Base-by-base conservation (phyloP, 2,329 filamentous ascomycete species). In the Trichophyton rubrum region DNA sequence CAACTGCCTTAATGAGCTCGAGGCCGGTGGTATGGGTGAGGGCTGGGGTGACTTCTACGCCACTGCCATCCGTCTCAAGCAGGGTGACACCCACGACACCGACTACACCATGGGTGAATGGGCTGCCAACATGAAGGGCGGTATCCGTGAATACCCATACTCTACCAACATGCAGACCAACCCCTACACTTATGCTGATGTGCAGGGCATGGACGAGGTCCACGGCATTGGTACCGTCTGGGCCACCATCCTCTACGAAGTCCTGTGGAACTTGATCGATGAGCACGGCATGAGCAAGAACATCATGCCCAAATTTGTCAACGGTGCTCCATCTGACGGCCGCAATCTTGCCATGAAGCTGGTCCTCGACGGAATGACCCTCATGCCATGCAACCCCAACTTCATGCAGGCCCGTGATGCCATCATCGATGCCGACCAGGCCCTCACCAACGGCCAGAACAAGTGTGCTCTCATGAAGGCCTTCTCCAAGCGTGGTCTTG, bases 21-120 rank as follows among this genome's bases (percentile, higher is more conserved):
- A 63, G 41, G 51, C 62, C 33, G 62, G 62, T 56, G 62, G 62
- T 61, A 63, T 63, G 62, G 62, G 62, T 59, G 62, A 63, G 27
- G 62, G 62, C 20, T 63, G 62, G 62, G 60, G 60, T 57, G 62
- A 63, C 47, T 61, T 61, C 62, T 15, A 61, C 2, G 62, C 62
- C 57, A 63, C 62, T 56, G 51, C 51, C 20, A 55, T 60, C 58
- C 62, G 62, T 24, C 43, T 61, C 15, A 63, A 63, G 62, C 11
- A 38, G 8, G 9, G 17, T n/a, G 59, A 63, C 40, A 63, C 62
- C 22, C 62, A 45, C 58, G 41, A 55, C 11, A 63, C 51, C n/a
- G 47, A 61, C 55, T 63, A 63, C 57, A 55, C 60, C 41, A 63
- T 63, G 62, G 62, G 60, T n/a, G 51, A 45, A 9, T 63, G 62